A percentile compares a stretch with the other conserved stretches of the same genome.
phyloP scores from a whole-genome alignment of 495 filamentous ascomycete species.

The Platismatia glauca region DNA sequence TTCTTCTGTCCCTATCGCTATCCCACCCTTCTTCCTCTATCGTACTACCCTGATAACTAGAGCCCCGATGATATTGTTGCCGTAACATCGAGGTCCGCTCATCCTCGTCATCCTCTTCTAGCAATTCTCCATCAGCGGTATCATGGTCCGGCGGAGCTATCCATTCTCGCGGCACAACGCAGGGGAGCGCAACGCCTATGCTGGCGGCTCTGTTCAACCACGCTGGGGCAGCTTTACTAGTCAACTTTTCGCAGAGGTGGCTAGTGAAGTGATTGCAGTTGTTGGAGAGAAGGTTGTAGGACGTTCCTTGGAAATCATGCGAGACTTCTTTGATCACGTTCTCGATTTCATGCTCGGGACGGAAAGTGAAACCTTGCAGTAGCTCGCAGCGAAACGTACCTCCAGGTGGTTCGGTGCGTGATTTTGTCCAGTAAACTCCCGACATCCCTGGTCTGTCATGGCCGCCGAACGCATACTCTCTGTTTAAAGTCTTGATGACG shows the following conservation, averaged over 20 bases:
- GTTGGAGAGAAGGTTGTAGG: slow-evolving; percentile 65
- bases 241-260: slow-evolving; percentile 57
- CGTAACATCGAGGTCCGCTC: slow-evolving; percentile 49
- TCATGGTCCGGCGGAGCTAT: slow-evolving; percentile 66
- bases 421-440: slow-evolving; percentile 72
- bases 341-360: slow-evolving; percentile 54
- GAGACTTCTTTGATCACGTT: slow-evolving; percentile 54
- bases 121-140: slow-evolving; percentile 56
- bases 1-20: slow-evolving; percentile 25
- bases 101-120: slow-evolving; percentile 47
- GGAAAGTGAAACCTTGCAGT: slow-evolving; percentile 63
- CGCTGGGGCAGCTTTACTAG: slow-evolving; percentile 50
- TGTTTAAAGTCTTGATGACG: slow-evolving; percentile 50
- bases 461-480: slow-evolving; percentile 77
- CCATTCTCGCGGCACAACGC: slow-evolving; percentile 73
- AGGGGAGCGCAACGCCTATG: slow-evolving; percentile 67
- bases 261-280: slow-evolving; percentile 82
- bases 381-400: slow-evolving; percentile 61
- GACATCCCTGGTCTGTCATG: slow-evolving; percentile 57
- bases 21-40: slow-evolving; percentile 24
- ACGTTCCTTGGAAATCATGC: slow-evolving; percentile 56
- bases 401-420: slow-evolving; percentile 57
- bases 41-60: slow-evolving; percentile 4
- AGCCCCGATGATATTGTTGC: slow-evolving; percentile 24
- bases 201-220: slow-evolving; percentile 75